Evolutionary conservation across 352 stramenopile genomes (phyloP).

Genomic region (Globisporangium splendens): DNA sequence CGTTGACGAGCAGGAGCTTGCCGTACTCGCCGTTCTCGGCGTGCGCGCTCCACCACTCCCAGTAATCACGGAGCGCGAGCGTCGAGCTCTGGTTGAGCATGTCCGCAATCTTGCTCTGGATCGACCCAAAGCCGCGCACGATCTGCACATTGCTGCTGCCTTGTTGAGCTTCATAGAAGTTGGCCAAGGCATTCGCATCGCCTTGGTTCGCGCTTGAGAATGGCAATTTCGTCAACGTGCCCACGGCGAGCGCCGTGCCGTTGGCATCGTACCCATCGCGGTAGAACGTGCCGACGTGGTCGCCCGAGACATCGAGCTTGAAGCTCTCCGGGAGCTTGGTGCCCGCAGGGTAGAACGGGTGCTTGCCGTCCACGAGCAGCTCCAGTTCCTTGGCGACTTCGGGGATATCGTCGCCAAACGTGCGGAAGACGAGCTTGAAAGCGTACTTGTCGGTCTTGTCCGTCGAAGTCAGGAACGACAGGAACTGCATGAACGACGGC

Average conservation of each 20-base stretch:
- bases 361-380: conserved; percentile 53
- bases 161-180: conserved; percentile 32
- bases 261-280: conserved; percentile 54
- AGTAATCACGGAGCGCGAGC: conserved; percentile 78
- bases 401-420: conserved; percentile 76
- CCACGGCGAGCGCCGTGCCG: conserved; percentile 56
- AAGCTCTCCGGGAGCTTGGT: conserved; percentile 40
- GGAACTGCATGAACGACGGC: conserved; percentile 74
- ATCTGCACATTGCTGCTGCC: conserved; percentile 30
- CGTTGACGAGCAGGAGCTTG: conserved; percentile 64
- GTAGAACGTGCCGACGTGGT: conserved; percentile 65
- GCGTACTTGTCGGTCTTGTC: conserved; percentile 20
- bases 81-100: conserved; percentile 35
- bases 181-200: conserved; percentile 18
- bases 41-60: conserved; percentile 84
- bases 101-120: conserved; percentile 32
- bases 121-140: conserved; percentile 50
- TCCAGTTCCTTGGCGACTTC: conserved; percentile 75
- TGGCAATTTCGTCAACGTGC: conserved; percentile 56
- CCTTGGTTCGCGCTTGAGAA: conserved; percentile 42
- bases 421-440: conserved; percentile 73
- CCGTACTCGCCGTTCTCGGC: conserved; percentile 72
- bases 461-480: conserved; percentile 37
- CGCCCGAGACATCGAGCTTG: conserved; percentile 33
- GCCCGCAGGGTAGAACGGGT: conserved; percentile 39